phyloP scores from a whole-genome alignment of 192 early-diverging fungal genomes.

The Gonapodya prolifera region DNA sequence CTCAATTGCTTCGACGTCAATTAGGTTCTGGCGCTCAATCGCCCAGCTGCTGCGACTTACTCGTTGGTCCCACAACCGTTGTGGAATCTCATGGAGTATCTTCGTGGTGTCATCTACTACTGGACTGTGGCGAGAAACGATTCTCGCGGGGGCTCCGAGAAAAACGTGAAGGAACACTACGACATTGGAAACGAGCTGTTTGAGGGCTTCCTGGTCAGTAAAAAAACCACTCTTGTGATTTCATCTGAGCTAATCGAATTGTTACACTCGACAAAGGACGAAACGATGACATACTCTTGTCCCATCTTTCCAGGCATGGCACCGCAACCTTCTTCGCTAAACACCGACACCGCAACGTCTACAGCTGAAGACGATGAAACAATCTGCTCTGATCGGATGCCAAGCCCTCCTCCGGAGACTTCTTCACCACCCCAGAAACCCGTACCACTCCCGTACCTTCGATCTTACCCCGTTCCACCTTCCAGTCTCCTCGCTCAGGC shows the following conservation, averaged over 20 bases:
- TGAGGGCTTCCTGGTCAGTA: constrained; percentile 48
- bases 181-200: constrained; percentile 68
- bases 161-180: constrained; percentile 60
- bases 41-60: constrained; percentile 32
- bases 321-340: too few relatives aligned
- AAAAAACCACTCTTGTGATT: too few relatives aligned
- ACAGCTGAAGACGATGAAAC: constrained; percentile 21
- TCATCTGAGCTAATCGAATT: too few relatives aligned
- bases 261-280: too few relatives aligned
- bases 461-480: too few relatives aligned
- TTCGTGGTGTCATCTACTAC: constrained; percentile 32
- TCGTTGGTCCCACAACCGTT: constrained; percentile 30
- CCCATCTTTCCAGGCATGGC: constrained; percentile 41
- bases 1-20: background rate
- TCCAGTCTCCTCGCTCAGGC: too few relatives aligned
- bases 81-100: constrained; percentile 13
- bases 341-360: too few relatives aligned
- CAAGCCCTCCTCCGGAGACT: too few relatives aligned
- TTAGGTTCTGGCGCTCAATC: constrained; percentile 41
- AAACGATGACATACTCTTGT: constrained; percentile 59
- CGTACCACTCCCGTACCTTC: too few relatives aligned
- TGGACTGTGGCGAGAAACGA: constrained; percentile 48
- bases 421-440: too few relatives aligned
- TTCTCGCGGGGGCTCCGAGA: constrained; percentile 35
- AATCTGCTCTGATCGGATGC: too few relatives aligned